A percentile compares a stretch with the other conserved stretches of the same genome.
These are phyloP conservation scores for Furcasterigmium furcatum DNA, from an alignment of 2,329 filamentous ascomycete species.

Conservation along the genomic window DNA sequence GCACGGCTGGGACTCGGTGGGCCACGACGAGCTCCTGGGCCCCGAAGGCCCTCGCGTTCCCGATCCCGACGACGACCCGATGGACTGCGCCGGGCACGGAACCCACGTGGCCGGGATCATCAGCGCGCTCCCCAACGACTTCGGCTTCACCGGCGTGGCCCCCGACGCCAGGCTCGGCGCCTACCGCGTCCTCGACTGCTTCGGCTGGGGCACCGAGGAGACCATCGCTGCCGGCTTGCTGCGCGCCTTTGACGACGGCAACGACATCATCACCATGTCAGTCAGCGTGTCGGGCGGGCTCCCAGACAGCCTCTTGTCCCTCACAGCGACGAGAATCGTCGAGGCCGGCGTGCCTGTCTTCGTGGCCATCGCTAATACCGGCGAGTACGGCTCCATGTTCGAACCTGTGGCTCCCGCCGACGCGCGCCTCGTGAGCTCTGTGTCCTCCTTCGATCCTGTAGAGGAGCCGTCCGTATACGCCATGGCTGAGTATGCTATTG, in stretches of 20 bases:
- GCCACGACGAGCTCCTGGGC: not conserved
- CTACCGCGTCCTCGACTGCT: conserved; percentile 34
- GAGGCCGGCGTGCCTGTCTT: conserved; percentile 21
- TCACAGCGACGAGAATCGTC: conserved; percentile 21
- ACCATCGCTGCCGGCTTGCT: conserved; percentile 36
- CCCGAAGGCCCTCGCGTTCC: conserved; percentile 13
- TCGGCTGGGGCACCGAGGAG: conserved; percentile 28
- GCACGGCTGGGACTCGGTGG: not conserved
- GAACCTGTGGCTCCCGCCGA: conserved; percentile 16
- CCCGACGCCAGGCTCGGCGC: conserved; percentile 33
- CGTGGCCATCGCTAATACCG: conserved; percentile 22
- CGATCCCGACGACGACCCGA: conserved; percentile 16
- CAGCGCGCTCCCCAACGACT: conserved; percentile 32
- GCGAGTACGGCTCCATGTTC: conserved; percentile 16
- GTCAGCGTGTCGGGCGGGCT: not conserved
- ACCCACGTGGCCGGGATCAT: conserved; percentile 14
- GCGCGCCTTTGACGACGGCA: conserved; percentile 36
- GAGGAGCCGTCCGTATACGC: not conserved
- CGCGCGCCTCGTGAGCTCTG: conserved; percentile 5
- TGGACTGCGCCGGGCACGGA: conserved; percentile 15
- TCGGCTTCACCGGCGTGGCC: conserved; percentile 45
- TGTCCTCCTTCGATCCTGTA: not conserved
- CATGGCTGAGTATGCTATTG: not conserved
- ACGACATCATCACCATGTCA: conserved; percentile 23
- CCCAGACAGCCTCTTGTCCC: not conserved